A percentile compares a stretch with the other conserved stretches of the same genome.
Evolutionary conservation across 2,329 filamentous ascomycete genomes (phyloP).

Genomic region (Cladosporium halotolerans): DNA sequence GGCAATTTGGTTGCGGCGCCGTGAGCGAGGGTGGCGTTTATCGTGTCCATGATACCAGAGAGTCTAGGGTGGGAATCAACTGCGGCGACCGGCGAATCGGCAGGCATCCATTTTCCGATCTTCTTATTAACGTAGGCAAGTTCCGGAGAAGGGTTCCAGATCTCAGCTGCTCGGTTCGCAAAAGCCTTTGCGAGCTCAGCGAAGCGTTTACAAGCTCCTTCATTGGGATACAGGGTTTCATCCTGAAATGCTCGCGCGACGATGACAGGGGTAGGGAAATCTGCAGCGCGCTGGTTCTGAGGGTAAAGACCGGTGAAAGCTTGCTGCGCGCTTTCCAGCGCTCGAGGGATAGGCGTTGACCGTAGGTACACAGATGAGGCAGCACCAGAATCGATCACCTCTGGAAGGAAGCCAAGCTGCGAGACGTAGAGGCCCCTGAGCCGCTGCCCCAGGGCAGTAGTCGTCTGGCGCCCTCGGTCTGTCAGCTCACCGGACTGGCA

Average conservation of each 20-base stretch:
- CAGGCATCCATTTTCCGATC: slow-evolving; percentile 81
- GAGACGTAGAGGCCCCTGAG: slow-evolving; percentile 46
- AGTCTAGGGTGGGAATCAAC: slow-evolving; percentile 80
- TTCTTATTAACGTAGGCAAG: slow-evolving; percentile 76
- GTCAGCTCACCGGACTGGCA: slow-evolving; percentile 60
- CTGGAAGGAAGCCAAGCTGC: slow-evolving; percentile 44
- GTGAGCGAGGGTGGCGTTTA: slow-evolving; percentile 84
- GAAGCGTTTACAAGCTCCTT: slow-evolving; percentile 43
- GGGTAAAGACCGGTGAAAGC: slow-evolving; percentile 46
- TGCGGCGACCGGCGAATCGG: slow-evolving; percentile 57
- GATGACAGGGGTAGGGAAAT: slow-evolving; percentile 40
- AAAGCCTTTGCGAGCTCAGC: slow-evolving; percentile 43
- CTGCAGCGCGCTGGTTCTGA: slow-evolving; percentile 34
- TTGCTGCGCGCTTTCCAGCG: slow-evolving; percentile 46
- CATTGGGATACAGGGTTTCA: slow-evolving; percentile 47
- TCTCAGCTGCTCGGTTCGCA: slow-evolving; percentile 40
- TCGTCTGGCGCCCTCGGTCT: slow-evolving; percentile 45
- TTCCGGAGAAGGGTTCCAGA: slow-evolving; percentile 58
- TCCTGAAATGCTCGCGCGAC: slow-evolving; percentile 40
- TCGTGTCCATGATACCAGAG: slow-evolving; percentile 87
- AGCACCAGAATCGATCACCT: slow-evolving; percentile 31
- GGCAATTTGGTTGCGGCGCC: slow-evolving; percentile 73
- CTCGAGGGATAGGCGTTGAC: slow-evolving; percentile 45
- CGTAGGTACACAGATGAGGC: slow-evolving; percentile 40
- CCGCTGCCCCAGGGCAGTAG: slow-evolving; percentile 42